phyloP scores from a whole-genome alignment of 2,329 filamentous ascomycete genomes.

The Simplicillium sp. region DNA sequence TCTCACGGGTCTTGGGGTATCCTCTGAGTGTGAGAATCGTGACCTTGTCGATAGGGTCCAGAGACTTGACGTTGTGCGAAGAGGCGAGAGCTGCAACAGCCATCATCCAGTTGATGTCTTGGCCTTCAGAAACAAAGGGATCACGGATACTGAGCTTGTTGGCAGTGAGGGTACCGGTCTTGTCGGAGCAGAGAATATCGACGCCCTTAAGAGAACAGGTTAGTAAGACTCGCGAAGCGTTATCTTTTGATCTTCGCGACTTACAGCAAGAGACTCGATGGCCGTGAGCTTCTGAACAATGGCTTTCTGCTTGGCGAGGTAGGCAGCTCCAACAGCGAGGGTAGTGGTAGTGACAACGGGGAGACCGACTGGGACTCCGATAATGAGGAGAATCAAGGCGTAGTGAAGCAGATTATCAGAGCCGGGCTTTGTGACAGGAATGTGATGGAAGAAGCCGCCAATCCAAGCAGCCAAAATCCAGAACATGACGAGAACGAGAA shows the following conservation, averaged over 20 bases:
- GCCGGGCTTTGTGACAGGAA: constrained; percentile 47
- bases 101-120: constrained; percentile 80
- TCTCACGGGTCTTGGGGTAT: constrained; percentile 69
- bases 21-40: constrained; percentile 67
- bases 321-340: constrained; percentile 66
- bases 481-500: constrained; percentile 69
- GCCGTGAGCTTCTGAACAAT: constrained; percentile 74
- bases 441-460: constrained; percentile 67
- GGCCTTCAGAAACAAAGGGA: constrained; percentile 66
- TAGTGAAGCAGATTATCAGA: constrained; percentile 59
- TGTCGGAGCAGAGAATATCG: constrained; percentile 59
- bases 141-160: constrained; percentile 71
- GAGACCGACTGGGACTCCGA: constrained; percentile 72
- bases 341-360: constrained; percentile 73
- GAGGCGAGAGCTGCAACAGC: constrained; percentile 67
- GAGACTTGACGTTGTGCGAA: constrained; percentile 69
- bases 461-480: constrained; percentile 70
- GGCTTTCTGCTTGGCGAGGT: constrained; percentile 68
- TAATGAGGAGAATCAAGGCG: constrained; percentile 62
- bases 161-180: constrained; percentile 69
- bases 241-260: constrained; percentile 7
- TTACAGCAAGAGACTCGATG: constrained; percentile 59
- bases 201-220: too few relatives aligned
- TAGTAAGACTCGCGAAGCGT: too few relatives aligned
- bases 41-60: constrained; percentile 73